A percentile compares a stretch with the other conserved stretches of the same genome.
phyloP scores from a whole-genome alignment of 768 basidiomycete genomes.

The Lactarius deliciosus region DNA sequence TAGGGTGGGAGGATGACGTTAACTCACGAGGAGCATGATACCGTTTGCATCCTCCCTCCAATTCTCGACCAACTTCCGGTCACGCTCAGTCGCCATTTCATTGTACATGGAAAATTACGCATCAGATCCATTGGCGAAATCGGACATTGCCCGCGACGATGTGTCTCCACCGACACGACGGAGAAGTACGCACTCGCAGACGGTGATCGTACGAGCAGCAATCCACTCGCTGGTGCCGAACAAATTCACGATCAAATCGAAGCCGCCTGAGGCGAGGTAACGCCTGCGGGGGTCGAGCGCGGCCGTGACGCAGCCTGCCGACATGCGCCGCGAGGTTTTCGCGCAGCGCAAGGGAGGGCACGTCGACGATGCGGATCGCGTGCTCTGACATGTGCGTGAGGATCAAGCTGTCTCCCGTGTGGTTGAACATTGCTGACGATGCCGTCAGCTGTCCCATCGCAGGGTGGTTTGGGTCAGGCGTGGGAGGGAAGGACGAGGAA shows the following conservation, averaged over 20 bases:
- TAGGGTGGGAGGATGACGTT: no score
- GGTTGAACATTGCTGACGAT: slow-evolving; percentile 74
- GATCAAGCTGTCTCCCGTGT: slow-evolving; percentile 69
- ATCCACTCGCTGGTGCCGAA: slow-evolving; percentile 83
- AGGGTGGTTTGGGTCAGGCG: not conserved
- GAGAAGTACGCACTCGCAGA: slow-evolving; percentile 66
- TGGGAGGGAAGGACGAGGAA: slow-evolving; percentile 11
- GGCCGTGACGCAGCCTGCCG: slow-evolving; percentile 72
- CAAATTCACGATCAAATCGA: slow-evolving; percentile 80
- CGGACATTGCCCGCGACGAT: not conserved
- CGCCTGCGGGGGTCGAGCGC: slow-evolving; percentile 80
- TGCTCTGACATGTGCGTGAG: slow-evolving; percentile 63
- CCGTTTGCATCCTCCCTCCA: slow-evolving; percentile 16
- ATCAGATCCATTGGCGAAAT: slow-evolving; percentile 7
- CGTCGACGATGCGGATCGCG: slow-evolving; percentile 66
- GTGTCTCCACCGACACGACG: not conserved
- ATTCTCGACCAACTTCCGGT: slow-evolving; percentile 13
- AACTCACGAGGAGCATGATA: slow-evolving; percentile 11
- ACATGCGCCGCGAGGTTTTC: slow-evolving; percentile 75
- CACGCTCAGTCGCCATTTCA: slow-evolving; percentile 1
- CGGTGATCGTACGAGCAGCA: slow-evolving; percentile 69
- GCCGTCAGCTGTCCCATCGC: slow-evolving; percentile 44
- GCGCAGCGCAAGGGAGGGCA: slow-evolving; percentile 56
- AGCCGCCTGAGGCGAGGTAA: slow-evolving; percentile 77
- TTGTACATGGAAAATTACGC: slow-evolving; percentile 18